Conservation (phyloP, 768 basidiomycete genomes). For the Podaxis sp. region DNA sequence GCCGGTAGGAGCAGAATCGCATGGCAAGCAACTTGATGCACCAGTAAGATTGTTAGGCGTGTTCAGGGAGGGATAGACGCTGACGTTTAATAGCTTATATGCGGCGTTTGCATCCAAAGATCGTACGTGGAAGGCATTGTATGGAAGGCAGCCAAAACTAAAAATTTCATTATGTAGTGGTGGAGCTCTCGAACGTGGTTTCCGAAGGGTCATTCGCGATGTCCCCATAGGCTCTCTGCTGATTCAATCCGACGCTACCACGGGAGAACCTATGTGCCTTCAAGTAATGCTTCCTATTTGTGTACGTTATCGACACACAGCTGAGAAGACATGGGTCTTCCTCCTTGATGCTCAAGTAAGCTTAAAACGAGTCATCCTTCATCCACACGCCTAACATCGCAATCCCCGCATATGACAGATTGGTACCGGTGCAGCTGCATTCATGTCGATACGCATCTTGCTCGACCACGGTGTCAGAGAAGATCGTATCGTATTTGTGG, state of each 20-base stretch:
- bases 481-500: conserved; percentile 85
- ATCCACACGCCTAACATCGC: background rate
- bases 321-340: conserved; percentile 77
- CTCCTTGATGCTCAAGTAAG: conserved; percentile 84
- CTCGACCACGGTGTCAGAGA: conserved; percentile 90
- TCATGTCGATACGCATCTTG: conserved; percentile 93
- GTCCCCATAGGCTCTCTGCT: conserved; percentile 86
- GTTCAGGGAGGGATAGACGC: background rate
- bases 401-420: conserved; percentile 47
- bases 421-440: conserved; percentile 88
- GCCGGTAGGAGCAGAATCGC: conserved; percentile 54
- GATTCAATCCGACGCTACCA: conserved; percentile 81
- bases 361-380: background rate
- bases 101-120: conserved; percentile 87
- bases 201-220: conserved; percentile 85
- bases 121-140: conserved; percentile 52
- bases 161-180: conserved; percentile 48
- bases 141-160: background rate
- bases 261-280: conserved; percentile 87
- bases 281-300: conserved; percentile 77
- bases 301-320: conserved; percentile 64
- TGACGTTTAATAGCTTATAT: conserved; percentile 52
- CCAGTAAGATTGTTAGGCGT: conserved; percentile 39
- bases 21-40: conserved; percentile 64
- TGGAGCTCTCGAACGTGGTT: conserved; percentile 86